Evolutionary conservation across 352 stramenopile genomes (phyloP), one percentile per base, ranked within the genome.

Genomic region (Phytophthora quininea): DNA sequence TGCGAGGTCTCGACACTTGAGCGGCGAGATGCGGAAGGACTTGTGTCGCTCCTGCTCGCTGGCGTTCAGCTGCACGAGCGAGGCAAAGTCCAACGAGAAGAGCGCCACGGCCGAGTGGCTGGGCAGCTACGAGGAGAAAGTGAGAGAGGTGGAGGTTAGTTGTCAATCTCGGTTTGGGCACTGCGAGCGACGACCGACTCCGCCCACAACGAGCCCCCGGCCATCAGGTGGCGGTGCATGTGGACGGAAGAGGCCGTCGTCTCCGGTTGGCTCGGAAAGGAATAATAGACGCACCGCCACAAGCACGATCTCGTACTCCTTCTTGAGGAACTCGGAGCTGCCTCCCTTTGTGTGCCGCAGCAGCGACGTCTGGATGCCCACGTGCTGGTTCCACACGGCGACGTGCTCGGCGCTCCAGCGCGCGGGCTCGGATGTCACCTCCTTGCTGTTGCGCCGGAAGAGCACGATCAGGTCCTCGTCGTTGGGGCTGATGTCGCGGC

Each of bases 291-390:
- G 47, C 63, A 88, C 80, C 66, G 85, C 85, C 0, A 93, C 85
- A 47, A 93, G 80, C 63, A 93, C 81, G 63, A 93, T 76, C 55
- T 93, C 85, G 76, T 93, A 93, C 42, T 93, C 85, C 43, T 93
- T 93, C 63, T 79, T 79, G n/a, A 88, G 69, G 56, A 86, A 91
- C 31, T 90, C 77, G 32, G 54, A 63, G 12, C 64, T n/a, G 54
- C 45, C 1, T 48, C n/a, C 54, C 64, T 72, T 74, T 61, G 89
- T 88, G 69, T 80, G 76, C 47, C 75, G 70, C 49, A 93, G 68
- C 9, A 93, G 73, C 43, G 83, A 92, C 49, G 85, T 93, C 73
- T 93, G 85, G 58, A 93, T 90, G 56, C 71, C 72, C 10, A 93
- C 58, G 68, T 91, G 82, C 74, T 93, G 82, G 64, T 91, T 91